Conservation (phyloP, 495 filamentous ascomycete species). For the Ramalina intermedia region DNA sequence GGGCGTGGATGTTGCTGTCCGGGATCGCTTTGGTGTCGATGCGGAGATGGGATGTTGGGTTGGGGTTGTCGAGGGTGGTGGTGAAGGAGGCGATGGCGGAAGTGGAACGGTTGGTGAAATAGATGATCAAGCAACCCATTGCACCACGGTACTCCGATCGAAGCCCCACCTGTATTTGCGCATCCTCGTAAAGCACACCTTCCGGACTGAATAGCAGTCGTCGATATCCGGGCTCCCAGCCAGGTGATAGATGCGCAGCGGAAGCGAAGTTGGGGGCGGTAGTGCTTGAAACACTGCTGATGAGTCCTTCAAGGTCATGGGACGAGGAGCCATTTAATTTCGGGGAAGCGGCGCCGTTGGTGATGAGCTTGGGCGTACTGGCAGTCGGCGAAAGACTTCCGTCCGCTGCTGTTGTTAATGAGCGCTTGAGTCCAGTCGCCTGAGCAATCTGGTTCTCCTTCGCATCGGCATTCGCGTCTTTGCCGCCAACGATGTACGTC, state of each 20-base stretch:
- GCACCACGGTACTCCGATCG: constrained; percentile 88
- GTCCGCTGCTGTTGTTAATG: constrained; percentile 49
- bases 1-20: constrained; percentile 61
- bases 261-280: constrained; percentile 72
- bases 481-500: constrained; percentile 91
- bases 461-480: constrained; percentile 74
- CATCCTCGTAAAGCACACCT: constrained; percentile 88
- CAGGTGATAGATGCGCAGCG: constrained; percentile 80
- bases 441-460: constrained; percentile 72
- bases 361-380: constrained; percentile 28
- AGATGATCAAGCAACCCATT: constrained; percentile 87
- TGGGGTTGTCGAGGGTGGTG: constrained; percentile 75
- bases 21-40: constrained; percentile 78
- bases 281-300: constrained; percentile 46
- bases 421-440: constrained; percentile 68
- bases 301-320: constrained; percentile 62
- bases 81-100: constrained; percentile 77
- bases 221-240: constrained; percentile 89
- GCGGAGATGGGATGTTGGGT: constrained; percentile 52
- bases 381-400: constrained; percentile 28
- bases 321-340: constrained; percentile 19
- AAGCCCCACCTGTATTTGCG: constrained; percentile 82
- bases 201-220: constrained; percentile 63
- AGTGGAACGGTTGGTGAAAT: constrained; percentile 86
- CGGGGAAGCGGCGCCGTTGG: constrained; percentile 18